Conservation (phyloP, 2,329 filamentous ascomycete species). For the Fusarium guadeloupense region DNA sequence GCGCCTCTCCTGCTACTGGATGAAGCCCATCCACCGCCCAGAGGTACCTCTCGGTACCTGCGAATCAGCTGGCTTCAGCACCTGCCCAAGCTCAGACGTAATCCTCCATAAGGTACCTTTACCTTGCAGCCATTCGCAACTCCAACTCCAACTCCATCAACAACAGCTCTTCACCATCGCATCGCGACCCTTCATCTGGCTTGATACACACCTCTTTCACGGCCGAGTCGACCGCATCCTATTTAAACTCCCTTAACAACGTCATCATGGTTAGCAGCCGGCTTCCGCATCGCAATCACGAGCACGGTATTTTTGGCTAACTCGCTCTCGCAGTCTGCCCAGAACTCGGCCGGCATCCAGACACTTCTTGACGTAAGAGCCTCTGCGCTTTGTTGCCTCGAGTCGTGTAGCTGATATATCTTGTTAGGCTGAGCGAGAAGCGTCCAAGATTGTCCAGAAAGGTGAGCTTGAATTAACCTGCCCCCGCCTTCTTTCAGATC, state of each 20-base stretch:
- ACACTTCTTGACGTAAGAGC: slow-evolving; percentile 92
- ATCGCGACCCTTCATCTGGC: slow-evolving; percentile 10
- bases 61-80: slow-evolving; percentile 26
- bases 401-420: slow-evolving; percentile 3
- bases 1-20: slow-evolving; percentile 17
- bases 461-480: slow-evolving; percentile 61
- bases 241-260: background rate
- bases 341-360: slow-evolving; percentile 98
- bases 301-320: slow-evolving; percentile 39
- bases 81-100: slow-evolving; percentile 37
- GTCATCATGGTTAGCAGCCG: slow-evolving; percentile 37
- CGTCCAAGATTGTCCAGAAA: slow-evolving; percentile 98
- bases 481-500: slow-evolving; percentile 35
- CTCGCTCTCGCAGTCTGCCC: slow-evolving; percentile 76
- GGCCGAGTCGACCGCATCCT: background rate
- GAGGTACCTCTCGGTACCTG: slow-evolving; percentile 17
- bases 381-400: background rate
- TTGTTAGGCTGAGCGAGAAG: slow-evolving; percentile 89
- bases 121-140: slow-evolving; percentile 31
- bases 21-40: slow-evolving; percentile 6
- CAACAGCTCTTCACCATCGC: slow-evolving; percentile 25
- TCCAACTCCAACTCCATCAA: slow-evolving; percentile 27
- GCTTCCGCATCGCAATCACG: slow-evolving; percentile 6
- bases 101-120: slow-evolving; percentile 28
- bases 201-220: background rate